Percentiles rank a stretch among this genome's conserved stretches.
phyloP scores from a whole-genome alignment of 805 yeast species.

The Candida chilensis region DNA sequence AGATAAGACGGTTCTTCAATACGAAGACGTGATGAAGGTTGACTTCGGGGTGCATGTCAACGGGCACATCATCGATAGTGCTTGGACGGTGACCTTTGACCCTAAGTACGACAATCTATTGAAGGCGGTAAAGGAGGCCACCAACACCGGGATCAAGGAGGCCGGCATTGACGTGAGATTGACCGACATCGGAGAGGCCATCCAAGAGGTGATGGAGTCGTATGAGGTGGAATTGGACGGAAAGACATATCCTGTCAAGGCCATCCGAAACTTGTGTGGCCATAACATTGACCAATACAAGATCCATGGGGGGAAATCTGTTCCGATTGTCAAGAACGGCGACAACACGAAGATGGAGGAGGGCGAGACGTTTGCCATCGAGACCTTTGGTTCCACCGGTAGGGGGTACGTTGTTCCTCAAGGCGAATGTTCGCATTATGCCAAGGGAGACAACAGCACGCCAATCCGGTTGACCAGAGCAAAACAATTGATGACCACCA shows the following conservation, averaged over 20 bases:
- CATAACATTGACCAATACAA: conserved; percentile 80
- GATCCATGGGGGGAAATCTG: conserved; percentile 94
- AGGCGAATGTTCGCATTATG: conserved; percentile 95
- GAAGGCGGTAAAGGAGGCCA: conserved; percentile 85
- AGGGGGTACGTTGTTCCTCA: conserved; percentile 77
- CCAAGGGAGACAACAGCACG: conserved; percentile 33
- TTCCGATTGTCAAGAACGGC: conserved; percentile 90
- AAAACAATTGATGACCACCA: conserved; percentile 55
- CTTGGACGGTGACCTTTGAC: conserved; percentile 86
- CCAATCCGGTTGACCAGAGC: conserved; percentile 60
- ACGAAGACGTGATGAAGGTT: conserved; percentile 93
- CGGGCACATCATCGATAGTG: conserved; percentile 91
- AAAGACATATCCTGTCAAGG: conserved; percentile 72
- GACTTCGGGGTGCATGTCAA: conserved; percentile 96
- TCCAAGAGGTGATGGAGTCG: conserved; percentile 96
- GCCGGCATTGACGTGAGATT: conserved; percentile 95
- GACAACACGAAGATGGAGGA: conserved; percentile 98
- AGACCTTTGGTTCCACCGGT: conserved; percentile 97
- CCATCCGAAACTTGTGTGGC: conserved; percentile 89
- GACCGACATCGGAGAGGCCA: conserved; percentile 91
- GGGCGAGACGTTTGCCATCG: conserved; percentile 96
- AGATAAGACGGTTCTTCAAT: conserved; percentile 68
- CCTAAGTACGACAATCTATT: conserved; percentile 73
- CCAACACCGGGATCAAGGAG: conserved; percentile 85
- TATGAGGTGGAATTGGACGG: conserved; percentile 91